phyloP scores from a whole-genome alignment of 2,329 filamentous ascomycete genomes.

The Periconia digitata region DNA sequence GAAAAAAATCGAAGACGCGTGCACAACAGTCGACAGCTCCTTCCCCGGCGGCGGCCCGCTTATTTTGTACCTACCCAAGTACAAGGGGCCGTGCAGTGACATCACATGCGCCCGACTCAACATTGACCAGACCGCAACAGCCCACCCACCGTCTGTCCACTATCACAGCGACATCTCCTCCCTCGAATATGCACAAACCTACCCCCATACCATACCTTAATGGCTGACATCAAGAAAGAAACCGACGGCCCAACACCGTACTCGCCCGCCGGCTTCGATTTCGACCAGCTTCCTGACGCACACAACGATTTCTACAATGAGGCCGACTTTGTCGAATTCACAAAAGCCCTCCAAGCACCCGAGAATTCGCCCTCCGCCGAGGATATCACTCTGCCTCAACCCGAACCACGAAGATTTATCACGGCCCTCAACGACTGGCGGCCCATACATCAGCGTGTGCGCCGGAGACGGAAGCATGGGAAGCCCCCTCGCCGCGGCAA shows the following conservation, averaged over 20 bases:
- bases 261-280: constrained; percentile 66
- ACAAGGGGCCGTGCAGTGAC: background rate
- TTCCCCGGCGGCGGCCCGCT: no score
- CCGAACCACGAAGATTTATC: constrained; percentile 62
- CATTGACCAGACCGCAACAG: background rate
- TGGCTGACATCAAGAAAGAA: constrained; percentile 49
- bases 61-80: background rate
- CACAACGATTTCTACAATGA: constrained; percentile 74
- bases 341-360: constrained; percentile 77
- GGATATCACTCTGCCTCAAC: constrained; percentile 52
- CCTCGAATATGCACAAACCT: constrained; percentile 19
- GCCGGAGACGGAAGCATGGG: constrained; percentile 44
- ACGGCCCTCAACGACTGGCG: constrained; percentile 95
- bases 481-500: constrained; percentile 54
- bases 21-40: no score
- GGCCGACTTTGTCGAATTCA: constrained; percentile 76
- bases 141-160: background rate
- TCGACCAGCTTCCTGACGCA: constrained; percentile 72
- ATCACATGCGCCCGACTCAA: constrained; percentile 1
- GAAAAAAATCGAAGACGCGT: background rate
- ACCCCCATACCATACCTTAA: constrained; percentile 15
- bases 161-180: background rate
- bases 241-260: constrained; percentile 63
- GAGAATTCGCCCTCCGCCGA: constrained; percentile 68
- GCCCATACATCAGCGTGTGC: constrained; percentile 75